phyloP scores from a whole-genome alignment of 2,329 filamentous ascomycete genomes.

The Teratosphaeria pseudoeucalypti region DNA sequence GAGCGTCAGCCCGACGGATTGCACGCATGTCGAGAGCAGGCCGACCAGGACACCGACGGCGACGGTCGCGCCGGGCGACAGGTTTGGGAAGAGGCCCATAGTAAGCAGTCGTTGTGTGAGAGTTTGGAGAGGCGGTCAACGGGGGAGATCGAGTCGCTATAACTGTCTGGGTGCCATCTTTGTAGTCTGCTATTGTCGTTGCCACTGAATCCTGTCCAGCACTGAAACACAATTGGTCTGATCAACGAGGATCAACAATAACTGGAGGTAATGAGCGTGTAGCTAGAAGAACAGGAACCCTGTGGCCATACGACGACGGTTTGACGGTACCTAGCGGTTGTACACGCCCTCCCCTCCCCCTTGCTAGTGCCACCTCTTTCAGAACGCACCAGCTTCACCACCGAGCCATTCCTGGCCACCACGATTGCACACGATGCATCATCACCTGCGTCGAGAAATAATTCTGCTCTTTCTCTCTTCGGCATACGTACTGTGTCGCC shows the following conservation, averaged over 20 bases:
- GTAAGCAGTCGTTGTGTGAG: not conserved
- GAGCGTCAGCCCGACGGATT: slow-evolving; percentile 87
- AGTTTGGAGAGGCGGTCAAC: not conserved
- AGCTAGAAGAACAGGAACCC: no score
- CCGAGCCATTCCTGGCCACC: no score
- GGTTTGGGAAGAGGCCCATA: slow-evolving; percentile 6
- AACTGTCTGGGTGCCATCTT: not conserved
- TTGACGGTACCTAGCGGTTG: no score
- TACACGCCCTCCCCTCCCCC: not conserved
- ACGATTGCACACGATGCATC: no score
- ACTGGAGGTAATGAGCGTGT: not conserved
- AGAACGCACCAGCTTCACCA: not conserved
- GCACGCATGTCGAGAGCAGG: slow-evolving; percentile 83
- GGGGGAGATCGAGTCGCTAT: not conserved
- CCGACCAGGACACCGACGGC: slow-evolving; percentile 80
- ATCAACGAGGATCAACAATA: not conserved
- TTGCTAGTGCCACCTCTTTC: not conserved
- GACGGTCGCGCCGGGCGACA: slow-evolving; percentile 27
- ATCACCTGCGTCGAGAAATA: no score
- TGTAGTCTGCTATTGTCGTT: not conserved
- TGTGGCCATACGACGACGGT: no score
- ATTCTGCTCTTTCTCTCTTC: no score
- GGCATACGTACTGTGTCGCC: no score
- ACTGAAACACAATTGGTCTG: not conserved
- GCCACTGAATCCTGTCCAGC: not conserved